A percentile compares a stretch with the other conserved stretches of the same genome.
Conservation (phyloP, 495 filamentous ascomycete species). For the Talaromyces liani region DNA sequence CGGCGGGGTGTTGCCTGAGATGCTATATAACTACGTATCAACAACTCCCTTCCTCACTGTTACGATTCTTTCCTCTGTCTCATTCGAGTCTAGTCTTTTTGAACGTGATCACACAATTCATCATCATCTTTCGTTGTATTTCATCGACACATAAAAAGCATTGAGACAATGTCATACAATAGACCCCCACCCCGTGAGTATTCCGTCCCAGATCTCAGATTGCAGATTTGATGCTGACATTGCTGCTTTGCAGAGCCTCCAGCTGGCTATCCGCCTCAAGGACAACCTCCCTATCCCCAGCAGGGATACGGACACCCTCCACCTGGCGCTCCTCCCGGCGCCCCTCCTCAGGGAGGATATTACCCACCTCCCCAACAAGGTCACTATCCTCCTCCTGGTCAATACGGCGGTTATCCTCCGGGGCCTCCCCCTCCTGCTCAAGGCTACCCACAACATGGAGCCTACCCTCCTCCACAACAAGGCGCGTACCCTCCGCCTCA, state of each 20-base stretch:
- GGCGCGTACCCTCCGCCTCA: constrained; percentile 19
- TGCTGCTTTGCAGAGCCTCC: neutral
- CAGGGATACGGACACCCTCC: neutral
- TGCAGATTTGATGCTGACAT: neutral
- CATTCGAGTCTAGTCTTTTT: neutral
- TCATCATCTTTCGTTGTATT: neutral
- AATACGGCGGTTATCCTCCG: constrained; percentile 21
- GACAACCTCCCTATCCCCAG: neutral
- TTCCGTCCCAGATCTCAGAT: neutral
- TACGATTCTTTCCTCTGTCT: neutral
- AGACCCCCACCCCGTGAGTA: constrained; percentile 6
- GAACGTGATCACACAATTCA: neutral
- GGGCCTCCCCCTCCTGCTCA: constrained; percentile 5
- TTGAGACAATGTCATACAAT: constrained; percentile 5
- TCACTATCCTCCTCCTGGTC: constrained; percentile 24
- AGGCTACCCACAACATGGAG: constrained; percentile 16
- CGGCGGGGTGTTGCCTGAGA: neutral
- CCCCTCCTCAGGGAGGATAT: constrained; percentile 8
- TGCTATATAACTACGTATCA: neutral
- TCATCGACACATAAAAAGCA: neutral
- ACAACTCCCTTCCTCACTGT: neutral
- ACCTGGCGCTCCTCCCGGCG: neutral
- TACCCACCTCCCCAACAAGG: constrained; percentile 22
- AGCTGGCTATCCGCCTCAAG: neutral
- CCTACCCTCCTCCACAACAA: constrained; percentile 18